A percentile compares a stretch with the other conserved stretches of the same genome.
phyloP scores from a whole-genome alignment of 1,284 basidiomycete species.

The Cryptococcus sp. region DNA sequence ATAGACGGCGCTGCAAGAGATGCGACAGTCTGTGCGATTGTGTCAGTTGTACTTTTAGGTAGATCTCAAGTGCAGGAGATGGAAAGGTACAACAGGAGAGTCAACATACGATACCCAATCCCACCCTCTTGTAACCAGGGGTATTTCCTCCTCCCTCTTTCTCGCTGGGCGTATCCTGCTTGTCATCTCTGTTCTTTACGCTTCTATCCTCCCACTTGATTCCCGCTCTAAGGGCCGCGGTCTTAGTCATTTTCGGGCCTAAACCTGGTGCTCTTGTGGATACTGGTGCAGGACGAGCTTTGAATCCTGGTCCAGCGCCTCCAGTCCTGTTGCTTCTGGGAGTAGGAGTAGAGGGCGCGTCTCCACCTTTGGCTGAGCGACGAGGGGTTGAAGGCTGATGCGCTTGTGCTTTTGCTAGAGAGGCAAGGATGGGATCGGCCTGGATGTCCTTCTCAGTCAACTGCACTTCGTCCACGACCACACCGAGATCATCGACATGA shows the following conservation, averaged over 20 bases:
- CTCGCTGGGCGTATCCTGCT: neutral
- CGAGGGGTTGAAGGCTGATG: neutral
- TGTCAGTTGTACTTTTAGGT: neutral
- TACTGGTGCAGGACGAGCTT: conserved; percentile 33
- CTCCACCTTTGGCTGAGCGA: neutral
- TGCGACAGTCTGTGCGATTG: conserved; percentile 26
- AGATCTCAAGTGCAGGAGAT: no score
- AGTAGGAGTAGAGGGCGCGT: neutral
- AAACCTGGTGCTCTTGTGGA: conserved; percentile 16
- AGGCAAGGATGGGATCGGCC: conserved; percentile 27
- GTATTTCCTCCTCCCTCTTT: neutral
- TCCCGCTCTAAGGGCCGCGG: conserved; percentile 35
- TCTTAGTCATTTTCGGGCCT: conserved; percentile 42
- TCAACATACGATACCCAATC: conserved; percentile 10
- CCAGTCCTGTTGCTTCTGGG: neutral
- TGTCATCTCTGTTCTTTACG: neutral
- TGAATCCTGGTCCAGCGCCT: conserved; percentile 17
- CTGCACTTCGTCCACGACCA: neutral
- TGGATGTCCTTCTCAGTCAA: conserved; percentile 21
- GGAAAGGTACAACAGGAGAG: neutral
- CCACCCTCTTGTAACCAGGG: conserved; percentile 7
- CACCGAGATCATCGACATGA: neutral
- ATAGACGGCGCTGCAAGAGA: conserved; percentile 35
- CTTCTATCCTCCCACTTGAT: conserved; percentile 34
- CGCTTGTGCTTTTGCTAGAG: conserved; percentile 14